Base-by-base conservation (phyloP, 1,284 basidiomycete species). In the Puccinia novopanici region DNA sequence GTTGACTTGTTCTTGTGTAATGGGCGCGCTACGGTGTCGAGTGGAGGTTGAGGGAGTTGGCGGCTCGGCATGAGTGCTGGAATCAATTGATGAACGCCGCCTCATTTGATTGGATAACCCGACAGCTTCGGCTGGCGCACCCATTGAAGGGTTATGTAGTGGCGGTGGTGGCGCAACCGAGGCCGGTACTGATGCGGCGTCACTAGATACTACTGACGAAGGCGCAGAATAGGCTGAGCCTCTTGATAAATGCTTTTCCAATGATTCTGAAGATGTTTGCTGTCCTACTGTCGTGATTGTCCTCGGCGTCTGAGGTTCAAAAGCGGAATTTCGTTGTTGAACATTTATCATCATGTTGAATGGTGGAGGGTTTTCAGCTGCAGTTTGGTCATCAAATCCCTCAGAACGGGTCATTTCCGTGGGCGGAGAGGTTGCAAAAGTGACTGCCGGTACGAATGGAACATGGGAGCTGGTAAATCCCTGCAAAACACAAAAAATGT, bases 1-100 rank as follows among this genome's bases (percentile, higher is more conserved):
- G 50, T 80, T 80, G 12, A 80, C 78, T 55, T 80, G 78, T 63
- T 80, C 78, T 73, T 80, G 68, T 27, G 78, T 74, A 2, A 80
- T 80, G 37, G 78, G 78, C 27, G 78, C 71, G 65, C 78, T 80
- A 13, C 70, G 70, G 15, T 80, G 78, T 42, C 78, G 78, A 57
- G 78, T 74, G 30, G 78, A 80, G 24, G 78, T 80, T 34, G 78
- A 80, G 37, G 78, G 78, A 54, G 78, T 74, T 24, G 78, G 78
- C 30, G 78, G 78, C 34, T n/a, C n/a, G n/a, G n/a, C n/a, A n/a
- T n/a, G n/a, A n/a, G n/a, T n/a, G n/a, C n/a, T n/a, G n/a, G n/a
- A 80, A 30, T 73, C 78, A 55, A 67, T 65, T 17, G 78, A 80
- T n/a, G 71, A 24, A 54, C 78, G 71, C 5, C 78, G 68, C 34